A percentile compares a stretch with the other conserved stretches of the same genome.
Evolutionary conservation across 257 asterid species (phyloP).

Genomic region (Lantana camara): DNA sequence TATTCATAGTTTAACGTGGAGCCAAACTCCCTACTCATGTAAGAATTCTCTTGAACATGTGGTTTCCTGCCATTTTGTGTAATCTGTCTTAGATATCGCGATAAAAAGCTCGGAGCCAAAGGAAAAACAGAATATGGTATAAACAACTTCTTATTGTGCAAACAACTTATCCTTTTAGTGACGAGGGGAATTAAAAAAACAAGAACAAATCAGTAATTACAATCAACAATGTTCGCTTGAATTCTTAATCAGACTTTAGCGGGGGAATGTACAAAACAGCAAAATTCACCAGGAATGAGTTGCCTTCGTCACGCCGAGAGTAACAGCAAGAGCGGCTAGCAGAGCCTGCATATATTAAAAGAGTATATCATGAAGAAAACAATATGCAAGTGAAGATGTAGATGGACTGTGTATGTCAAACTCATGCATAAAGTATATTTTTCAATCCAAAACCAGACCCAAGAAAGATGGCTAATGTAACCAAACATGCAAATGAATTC

Average conservation of each 20-base stretch:
- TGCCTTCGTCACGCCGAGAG: slow-evolving; percentile 71
- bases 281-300: slow-evolving; percentile 66
- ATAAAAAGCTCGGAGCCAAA: background rate
- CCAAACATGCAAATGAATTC: background rate
- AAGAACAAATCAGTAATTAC: slow-evolving; percentile 15
- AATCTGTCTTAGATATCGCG: too few relatives aligned
- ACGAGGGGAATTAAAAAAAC: background rate
- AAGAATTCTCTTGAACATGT: too few relatives aligned
- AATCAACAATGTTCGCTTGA: slow-evolving; percentile 9
- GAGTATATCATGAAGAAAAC: background rate
- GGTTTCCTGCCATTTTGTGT: too few relatives aligned
- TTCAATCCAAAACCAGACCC: slow-evolving; percentile 6
- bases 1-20: too few relatives aligned
- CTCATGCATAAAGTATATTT: background rate
- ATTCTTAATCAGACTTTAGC: slow-evolving; percentile 16
- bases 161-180: slow-evolving; percentile 3
- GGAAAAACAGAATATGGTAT: background rate
- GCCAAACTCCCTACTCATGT: too few relatives aligned
- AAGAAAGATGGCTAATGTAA: background rate
- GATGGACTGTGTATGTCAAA: background rate
- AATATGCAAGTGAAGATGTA: background rate
- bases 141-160: slow-evolving; percentile 12
- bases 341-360: slow-evolving; percentile 51
- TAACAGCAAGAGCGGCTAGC: slow-evolving; percentile 70
- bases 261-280: slow-evolving; percentile 41